A percentile compares a stretch with the other conserved stretches of the same genome.
These are phyloP conservation scores for Picea sitchensis DNA, from an alignment of 75 land plant genomes.

Conservation along the genomic window DNA sequence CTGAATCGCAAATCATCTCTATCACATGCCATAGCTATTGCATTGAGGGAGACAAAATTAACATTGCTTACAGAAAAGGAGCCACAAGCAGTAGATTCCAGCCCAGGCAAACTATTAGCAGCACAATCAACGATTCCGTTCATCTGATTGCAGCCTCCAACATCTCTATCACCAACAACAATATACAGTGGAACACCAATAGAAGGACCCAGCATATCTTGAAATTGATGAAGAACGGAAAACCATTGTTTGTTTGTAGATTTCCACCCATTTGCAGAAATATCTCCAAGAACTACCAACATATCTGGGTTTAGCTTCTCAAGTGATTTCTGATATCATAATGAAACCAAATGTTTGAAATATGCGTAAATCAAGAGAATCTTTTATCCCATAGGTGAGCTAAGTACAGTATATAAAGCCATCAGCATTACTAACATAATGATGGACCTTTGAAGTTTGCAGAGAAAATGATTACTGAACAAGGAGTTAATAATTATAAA, in stretches of 20 bases:
- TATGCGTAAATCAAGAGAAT: not conserved
- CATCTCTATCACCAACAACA: conserved; percentile 58
- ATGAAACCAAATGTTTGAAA: not conserved
- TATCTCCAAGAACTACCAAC: conserved; percentile 62
- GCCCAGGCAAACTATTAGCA: conserved; percentile 42
- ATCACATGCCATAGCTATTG: conserved; percentile 52
- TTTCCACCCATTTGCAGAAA: conserved; percentile 51
- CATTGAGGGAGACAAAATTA: conserved; percentile 59
- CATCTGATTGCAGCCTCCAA: conserved; percentile 42
- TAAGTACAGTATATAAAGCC: not conserved
- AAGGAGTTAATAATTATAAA: not conserved
- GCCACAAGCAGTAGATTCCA: conserved; percentile 51
- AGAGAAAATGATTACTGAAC: not conserved
- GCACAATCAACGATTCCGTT: conserved; percentile 29
- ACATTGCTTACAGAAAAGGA: conserved; percentile 46
- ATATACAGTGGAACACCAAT: conserved; percentile 44
- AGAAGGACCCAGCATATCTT: conserved; percentile 41
- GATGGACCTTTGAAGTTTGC: not conserved
- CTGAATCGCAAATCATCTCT: conserved; percentile 32
- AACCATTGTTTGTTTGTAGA: conserved; percentile 47
- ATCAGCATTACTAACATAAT: not conserved
- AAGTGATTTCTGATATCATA: conserved; percentile 42
- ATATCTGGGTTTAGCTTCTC: conserved; percentile 49
- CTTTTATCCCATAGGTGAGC: not conserved
- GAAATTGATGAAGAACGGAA: conserved; percentile 38